Evolutionary conservation across 2,329 filamentous ascomycete genomes (phyloP).

Genomic region (Biscogniauxia sp.): DNA sequence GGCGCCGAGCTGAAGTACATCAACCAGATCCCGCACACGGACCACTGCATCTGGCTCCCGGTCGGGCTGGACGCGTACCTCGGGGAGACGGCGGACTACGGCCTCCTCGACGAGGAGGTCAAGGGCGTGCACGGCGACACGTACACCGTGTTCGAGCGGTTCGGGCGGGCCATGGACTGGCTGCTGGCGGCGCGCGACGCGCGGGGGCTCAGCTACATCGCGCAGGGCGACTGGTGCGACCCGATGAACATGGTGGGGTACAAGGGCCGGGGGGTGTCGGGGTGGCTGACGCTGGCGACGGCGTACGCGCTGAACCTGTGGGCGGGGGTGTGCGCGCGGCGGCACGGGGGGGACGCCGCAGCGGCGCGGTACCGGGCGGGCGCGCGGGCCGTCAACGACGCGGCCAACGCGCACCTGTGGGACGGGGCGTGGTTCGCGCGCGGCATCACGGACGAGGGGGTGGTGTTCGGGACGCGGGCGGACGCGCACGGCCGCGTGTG

Average conservation of each 20-base stretch:
- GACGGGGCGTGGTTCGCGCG: constrained; percentile 56
- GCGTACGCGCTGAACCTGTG: constrained; percentile 52
- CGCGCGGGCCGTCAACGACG: constrained; percentile 46
- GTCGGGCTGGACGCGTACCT: constrained; percentile 55
- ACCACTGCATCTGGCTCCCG: constrained; percentile 59
- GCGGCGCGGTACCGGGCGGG: constrained; percentile 45
- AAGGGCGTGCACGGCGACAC: constrained; percentile 41
- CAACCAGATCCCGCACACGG: constrained; percentile 59
- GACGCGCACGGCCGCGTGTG: constrained; percentile 56
- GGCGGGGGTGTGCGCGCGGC: constrained; percentile 49
- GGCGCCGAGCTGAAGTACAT: constrained; percentile 59
- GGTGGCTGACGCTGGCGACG: constrained; percentile 57
- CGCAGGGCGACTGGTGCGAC: constrained; percentile 60
- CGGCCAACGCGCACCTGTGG: constrained; percentile 53
- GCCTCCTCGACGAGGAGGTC: constrained; percentile 44
- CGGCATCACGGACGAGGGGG: constrained; percentile 55
- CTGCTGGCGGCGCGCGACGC: constrained; percentile 48
- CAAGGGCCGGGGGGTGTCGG: constrained; percentile 56
- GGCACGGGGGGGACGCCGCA: constrained; percentile 36
- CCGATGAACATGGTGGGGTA: constrained; percentile 63
- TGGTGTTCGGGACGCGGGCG: constrained; percentile 48
- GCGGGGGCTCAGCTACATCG: constrained; percentile 55
- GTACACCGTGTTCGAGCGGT: constrained; percentile 52
- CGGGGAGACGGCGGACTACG: constrained; percentile 53
- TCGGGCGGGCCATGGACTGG: constrained; percentile 58